Base-by-base conservation (phyloP, 2,329 filamentous ascomycete species). In the Dothistroma pini region DNA sequence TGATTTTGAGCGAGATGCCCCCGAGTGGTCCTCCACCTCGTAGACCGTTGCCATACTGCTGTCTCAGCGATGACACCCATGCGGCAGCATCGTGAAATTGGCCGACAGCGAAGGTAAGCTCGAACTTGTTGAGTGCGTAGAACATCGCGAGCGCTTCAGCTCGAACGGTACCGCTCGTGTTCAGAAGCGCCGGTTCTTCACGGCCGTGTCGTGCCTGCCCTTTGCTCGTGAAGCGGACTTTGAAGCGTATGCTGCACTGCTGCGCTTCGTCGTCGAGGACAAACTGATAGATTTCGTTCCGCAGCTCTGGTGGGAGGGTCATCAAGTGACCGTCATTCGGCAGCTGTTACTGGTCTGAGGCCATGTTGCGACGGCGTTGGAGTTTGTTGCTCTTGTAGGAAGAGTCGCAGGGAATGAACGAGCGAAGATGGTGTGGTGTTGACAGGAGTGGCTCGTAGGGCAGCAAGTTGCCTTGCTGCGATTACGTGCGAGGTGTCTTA, bases 101-200 rank as follows among this genome's bases (percentile, higher is more conserved):
- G 6, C 19, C 10, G 48, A 51, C 25, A n/a, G 48, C 47, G 29
- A 10, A 38, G 25, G 48, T 54, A n/a, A 59, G 19, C 38, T 47
- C 50, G 52, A 62, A 62, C 10, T 21, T 62, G 56, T 59, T 59
- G 21, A 58, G 47, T 7, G 49, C 34, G 47, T 59, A 65, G 50
- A 56, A 62, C 22, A 65, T 54, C 4, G 63, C 58, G n/a, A 53
- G 35, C 2, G 61, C 48, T 38, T 65, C 63, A 50, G 25, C 19
- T n/a, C 62, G 35, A 50, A 66, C 55, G 10, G 16, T 8, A 12
- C 22, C 29, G 41, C 41, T 57, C 10, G 54, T 52, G 21, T 41
- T 22, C 58, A 64, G 59, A 2, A 66, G 54, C 14, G 58, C 31
- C 4, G 63, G 61, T 29, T 52, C 52, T 21, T 41, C 35, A 8